Conservation (phyloP, 768 basidiomycete species). For the Tylopilus rubrobrunneus region DNA sequence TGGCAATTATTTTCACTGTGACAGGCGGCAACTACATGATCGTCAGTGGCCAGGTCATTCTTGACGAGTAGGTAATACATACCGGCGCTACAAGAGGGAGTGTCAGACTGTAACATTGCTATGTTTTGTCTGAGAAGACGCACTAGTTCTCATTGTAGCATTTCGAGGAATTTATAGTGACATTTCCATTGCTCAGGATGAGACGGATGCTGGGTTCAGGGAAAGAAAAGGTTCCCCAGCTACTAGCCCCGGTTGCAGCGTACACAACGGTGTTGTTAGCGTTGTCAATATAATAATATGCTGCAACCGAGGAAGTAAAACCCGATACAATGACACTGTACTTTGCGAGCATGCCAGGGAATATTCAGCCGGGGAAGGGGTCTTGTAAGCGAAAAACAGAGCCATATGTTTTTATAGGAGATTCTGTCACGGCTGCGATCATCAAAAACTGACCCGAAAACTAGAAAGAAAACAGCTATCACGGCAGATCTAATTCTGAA, state of each 20-base stretch:
- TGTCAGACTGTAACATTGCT: neutral
- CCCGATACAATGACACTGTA: neutral
- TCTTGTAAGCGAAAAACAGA: too few species aligned
- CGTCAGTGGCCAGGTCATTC: neutral
- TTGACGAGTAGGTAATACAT: neutral
- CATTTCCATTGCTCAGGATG: neutral
- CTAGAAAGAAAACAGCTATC: too few species aligned
- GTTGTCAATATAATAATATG: conserved; percentile 15
- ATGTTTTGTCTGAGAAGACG: neutral
- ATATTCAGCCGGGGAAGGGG: neutral
- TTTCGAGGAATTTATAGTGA: conserved; percentile 9
- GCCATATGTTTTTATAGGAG: neutral
- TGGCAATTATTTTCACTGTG: neutral
- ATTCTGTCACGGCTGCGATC: neutral
- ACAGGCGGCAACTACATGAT: conserved; percentile 9
- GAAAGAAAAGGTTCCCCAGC: conserved; percentile 7
- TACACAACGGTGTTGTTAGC: conserved; percentile 9
- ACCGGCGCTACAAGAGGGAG: conserved; percentile 6
- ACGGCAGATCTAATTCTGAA: neutral
- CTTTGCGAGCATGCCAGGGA: neutral
- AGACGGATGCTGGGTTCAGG: conserved; percentile 4
- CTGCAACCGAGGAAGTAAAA: neutral
- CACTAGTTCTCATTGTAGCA: conserved; percentile 18
- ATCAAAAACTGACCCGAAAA: neutral
- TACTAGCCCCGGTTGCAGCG: neutral